Evolutionary conservation across 129 eudicot genomes (phyloP), one percentile per base, ranked within the genome.

Genomic region (Pulicaria dysenterica): DNA sequence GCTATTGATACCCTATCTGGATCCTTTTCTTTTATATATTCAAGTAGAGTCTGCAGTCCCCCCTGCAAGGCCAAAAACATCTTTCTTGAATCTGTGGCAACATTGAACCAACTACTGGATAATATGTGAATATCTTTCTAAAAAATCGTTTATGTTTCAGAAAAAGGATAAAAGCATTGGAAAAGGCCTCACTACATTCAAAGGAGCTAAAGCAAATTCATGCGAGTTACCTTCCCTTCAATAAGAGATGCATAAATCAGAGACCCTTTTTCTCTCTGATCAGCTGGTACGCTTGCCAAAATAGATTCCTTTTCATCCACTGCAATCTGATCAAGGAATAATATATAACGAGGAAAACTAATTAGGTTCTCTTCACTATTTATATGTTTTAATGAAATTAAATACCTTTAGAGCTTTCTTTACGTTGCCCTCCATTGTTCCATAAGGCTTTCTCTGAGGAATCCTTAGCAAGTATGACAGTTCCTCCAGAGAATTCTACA

Each of bases 391-490:
- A 5, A 47, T 4, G 37, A 31, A 16, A 62, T 34, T 44, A 68
- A 58, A 39, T 83, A 94, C 99, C 97, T 94, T 94, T 37, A 94
- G 74, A 65, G 99, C 93, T 88, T 86, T 94, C 80, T 94, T 90
- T 24, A 94, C 99, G 67, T 94, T 90, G 17, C 99, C 85, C 87
- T 94, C 99, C 99, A 94, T 94, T 37, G 99, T 90, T 74, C 99
- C 97, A 73, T 72, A 94, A 70, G 99, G 99, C 70, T 94, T 94
- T 67, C 99, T 81, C 77, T 94, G 99, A 17, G 99, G 99, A 67
- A 94, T 94, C 80, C 99, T 86, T 11, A 94, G 89, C 83, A 90
- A 80, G 80, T 94, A 94, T 38, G 99, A 90, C 56, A 90, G 79
- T 55, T 94, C 99, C 86, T 94, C 99, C 12, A 94, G 76, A 58